Evolutionary conservation across 1,284 basidiomycete genomes (phyloP).

Genomic region (Ustilago hordei): DNA sequence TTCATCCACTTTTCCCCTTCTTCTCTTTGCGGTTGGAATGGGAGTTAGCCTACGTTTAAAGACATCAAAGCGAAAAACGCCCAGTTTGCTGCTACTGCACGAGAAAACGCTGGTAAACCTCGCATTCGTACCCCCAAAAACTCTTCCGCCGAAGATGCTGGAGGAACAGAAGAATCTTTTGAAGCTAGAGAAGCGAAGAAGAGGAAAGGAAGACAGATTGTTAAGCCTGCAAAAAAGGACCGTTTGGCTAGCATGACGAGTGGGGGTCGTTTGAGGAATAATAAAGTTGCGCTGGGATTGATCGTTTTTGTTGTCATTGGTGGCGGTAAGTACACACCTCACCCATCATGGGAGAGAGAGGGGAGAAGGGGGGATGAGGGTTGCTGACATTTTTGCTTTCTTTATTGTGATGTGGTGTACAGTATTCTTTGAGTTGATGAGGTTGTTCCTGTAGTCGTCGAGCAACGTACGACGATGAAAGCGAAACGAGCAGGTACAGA

Average conservation of each 20-base stretch:
- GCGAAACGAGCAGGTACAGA: no score
- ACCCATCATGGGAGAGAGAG: not conserved
- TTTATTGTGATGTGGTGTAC: not conserved
- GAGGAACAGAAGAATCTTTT: not conserved
- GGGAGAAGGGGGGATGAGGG: not conserved
- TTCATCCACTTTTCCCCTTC: not conserved
- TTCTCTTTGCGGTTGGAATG: not conserved
- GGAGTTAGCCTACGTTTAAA: slow-evolving; percentile 26
- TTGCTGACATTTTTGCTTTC: not conserved
- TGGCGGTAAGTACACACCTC: slow-evolving; percentile 40
- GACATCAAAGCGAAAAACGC: slow-evolving; percentile 47
- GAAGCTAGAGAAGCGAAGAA: slow-evolving; percentile 1
- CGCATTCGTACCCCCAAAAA: slow-evolving; percentile 23
- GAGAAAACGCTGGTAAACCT: slow-evolving; percentile 43
- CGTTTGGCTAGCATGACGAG: not conserved
- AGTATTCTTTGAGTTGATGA: slow-evolving; percentile 54
- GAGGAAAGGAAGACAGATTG: slow-evolving; percentile 16
- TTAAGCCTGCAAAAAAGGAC: slow-evolving; percentile 28
- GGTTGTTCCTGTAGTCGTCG: slow-evolving; percentile 38
- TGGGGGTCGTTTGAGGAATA: slow-evolving; percentile 16
- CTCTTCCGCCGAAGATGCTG: not conserved
- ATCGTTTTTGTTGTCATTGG: slow-evolving; percentile 53
- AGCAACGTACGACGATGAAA: not conserved
- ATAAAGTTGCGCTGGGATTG: slow-evolving; percentile 26
- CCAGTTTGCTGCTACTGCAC: slow-evolving; percentile 23